Conservation (phyloP, 2,329 filamentous ascomycete genomes). For the Pseudonectria buxi region DNA sequence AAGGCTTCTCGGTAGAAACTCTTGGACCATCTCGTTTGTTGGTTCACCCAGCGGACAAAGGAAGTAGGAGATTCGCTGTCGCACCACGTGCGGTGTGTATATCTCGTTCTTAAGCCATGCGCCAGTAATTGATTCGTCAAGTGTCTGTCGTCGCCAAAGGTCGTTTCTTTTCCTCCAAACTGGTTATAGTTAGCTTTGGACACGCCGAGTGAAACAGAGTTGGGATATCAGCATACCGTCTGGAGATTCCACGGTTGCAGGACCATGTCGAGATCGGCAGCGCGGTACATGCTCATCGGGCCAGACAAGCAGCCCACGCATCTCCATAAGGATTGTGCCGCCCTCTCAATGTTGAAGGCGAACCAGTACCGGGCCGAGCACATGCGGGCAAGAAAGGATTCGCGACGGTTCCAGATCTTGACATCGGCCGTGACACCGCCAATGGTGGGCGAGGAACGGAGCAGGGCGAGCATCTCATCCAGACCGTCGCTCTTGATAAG, state of each 20-base stretch:
- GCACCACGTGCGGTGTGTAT: slow-evolving; percentile 11
- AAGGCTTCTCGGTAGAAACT: slow-evolving; percentile 11
- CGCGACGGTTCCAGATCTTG: slow-evolving; percentile 10
- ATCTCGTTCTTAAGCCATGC: slow-evolving; percentile 7
- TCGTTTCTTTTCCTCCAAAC: slow-evolving; percentile 9
- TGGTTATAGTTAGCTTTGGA: no score
- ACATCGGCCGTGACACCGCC: slow-evolving; percentile 10
- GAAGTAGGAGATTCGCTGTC: slow-evolving; percentile 9
- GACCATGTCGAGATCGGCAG: slow-evolving; percentile 7
- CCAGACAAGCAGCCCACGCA: slow-evolving; percentile 9
- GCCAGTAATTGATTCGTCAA: slow-evolving; percentile 8
- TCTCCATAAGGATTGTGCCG: slow-evolving; percentile 9
- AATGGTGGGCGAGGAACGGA: slow-evolving; percentile 5
- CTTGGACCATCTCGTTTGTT: slow-evolving; percentile 11
- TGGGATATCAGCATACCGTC: no score
- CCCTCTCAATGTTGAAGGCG: slow-evolving; percentile 10
- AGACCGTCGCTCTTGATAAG: slow-evolving; percentile 5
- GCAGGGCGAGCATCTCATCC: slow-evolving; percentile 9
- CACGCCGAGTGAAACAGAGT: no score
- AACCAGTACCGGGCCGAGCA: slow-evolving; percentile 10
- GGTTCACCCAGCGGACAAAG: slow-evolving; percentile 9
- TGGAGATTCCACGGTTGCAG: slow-evolving; percentile 10
- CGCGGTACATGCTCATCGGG: slow-evolving; percentile 10
- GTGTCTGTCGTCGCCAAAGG: slow-evolving; percentile 9
- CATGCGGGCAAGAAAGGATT: slow-evolving; percentile 8